phyloP scores from a whole-genome alignment of 2,329 filamentous ascomycete genomes.

The Aureobasidium pullulans region DNA sequence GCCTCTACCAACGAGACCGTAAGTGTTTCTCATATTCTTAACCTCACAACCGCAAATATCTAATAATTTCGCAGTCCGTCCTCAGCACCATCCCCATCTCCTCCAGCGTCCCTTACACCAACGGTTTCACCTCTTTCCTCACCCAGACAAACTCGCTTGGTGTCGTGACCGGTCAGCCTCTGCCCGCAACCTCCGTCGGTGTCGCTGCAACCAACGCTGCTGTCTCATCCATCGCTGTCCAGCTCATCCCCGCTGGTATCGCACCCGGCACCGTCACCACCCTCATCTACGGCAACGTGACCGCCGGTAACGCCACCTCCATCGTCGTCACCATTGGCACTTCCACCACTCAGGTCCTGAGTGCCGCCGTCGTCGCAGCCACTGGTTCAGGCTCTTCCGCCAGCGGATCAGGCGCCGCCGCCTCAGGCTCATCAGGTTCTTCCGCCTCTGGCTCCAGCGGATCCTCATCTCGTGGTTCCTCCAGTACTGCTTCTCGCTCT shows the following conservation, averaged over 20 bases:
- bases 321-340: conserved; percentile 27
- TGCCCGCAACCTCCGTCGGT: conserved; percentile 27
- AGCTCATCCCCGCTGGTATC: conserved; percentile 37
- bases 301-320: conserved; percentile 24
- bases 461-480: neutral
- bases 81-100: conserved; percentile 18
- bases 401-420: conserved; percentile 14
- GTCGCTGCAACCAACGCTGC: conserved; percentile 33
- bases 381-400: conserved; percentile 11
- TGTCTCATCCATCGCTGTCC: conserved; percentile 31
- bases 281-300: conserved; percentile 18
- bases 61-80: neutral
- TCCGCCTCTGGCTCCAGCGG: neutral
- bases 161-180: conserved; percentile 41
- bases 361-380: conserved; percentile 11
- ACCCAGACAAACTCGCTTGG: conserved; percentile 43
- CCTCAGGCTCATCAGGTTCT: neutral
- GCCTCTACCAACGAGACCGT: conserved; percentile 12
- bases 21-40: neutral
- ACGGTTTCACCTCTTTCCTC: conserved; percentile 38
- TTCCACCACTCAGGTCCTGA: conserved; percentile 22
- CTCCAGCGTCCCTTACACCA: conserved; percentile 20
- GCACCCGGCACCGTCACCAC: conserved; percentile 25
- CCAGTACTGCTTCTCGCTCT: conserved; percentile 6
- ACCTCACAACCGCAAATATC: neutral